Evolutionary conservation across 768 basidiomycete species (phyloP), one percentile per base, ranked within the genome.

Genomic region (Calocera viscosa): DNA sequence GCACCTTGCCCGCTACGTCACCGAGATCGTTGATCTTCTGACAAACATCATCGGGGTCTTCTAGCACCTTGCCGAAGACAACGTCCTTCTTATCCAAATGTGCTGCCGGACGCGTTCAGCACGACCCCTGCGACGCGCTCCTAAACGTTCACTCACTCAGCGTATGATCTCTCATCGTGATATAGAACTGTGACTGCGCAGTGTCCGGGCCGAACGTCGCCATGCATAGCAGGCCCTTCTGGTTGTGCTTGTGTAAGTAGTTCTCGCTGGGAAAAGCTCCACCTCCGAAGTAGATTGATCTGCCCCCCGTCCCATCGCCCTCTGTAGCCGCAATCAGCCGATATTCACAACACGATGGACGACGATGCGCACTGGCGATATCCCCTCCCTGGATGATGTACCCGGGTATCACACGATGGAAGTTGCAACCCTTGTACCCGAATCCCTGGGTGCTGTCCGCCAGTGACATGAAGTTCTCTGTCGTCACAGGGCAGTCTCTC

Each of bases 171-270:
- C 53, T 12, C 53, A 60, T 60, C 30, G 53, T 60, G 11, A 60
- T 60, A 60, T 60, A 60, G 53, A 60, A 60, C 53, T 60, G 53
- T 26, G 26, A 28, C 26, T 60, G 53, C 19, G 53, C 53, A 3
- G 53, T 60, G 30, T 60, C 53, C 26, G 53, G 53, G 2, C 53
- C 53, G 30, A 60, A 60, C 30, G 53, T 60, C 53, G 53, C 53
- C 53, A 60, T 60, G 22, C 53, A 60, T 26, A 60, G 30, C 14
- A 60, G 30, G 2, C 53, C 53, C 53, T 60, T 60, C 30, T 60
- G 53, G 53, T 60, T 60, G 53, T 60, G 53, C 53, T 60, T 60
- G 53, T 60, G 53, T 28, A 60, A 22, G 30, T 60, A 60, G 53
- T 60, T 60, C 53, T 60, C 53, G 53, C 53, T 60, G 53, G 53